Conservation (phyloP, 257 asterid genomes). For the Henckelia pumila region DNA sequence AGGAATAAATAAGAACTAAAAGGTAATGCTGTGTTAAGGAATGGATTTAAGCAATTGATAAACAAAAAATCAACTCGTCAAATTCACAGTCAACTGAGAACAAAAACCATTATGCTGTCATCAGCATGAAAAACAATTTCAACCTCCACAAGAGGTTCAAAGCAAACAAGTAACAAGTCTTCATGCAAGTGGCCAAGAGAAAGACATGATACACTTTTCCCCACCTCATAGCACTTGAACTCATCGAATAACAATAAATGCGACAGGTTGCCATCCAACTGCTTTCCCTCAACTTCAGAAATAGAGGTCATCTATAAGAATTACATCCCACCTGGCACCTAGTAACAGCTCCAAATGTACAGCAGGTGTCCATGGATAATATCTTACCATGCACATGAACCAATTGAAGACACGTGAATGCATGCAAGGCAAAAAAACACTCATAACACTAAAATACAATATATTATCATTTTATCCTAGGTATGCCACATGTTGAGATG, state of each 20-base stretch:
- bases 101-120: background rate
- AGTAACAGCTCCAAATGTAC: background rate
- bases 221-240: background rate
- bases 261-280: background rate
- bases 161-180: background rate
- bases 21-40: background rate
- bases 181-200: background rate
- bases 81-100: background rate
- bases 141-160: background rate
- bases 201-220: background rate
- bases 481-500: slow-evolving; percentile 3
- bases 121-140: background rate
- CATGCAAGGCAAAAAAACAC: background rate
- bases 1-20: background rate
- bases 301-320: too few relatives aligned
- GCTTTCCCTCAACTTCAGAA: too few relatives aligned
- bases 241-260: background rate
- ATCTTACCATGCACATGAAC: background rate
- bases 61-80: background rate
- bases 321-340: background rate
- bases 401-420: background rate
- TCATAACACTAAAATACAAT: background rate
- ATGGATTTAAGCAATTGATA: background rate
- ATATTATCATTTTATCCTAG: background rate
- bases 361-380: background rate